Conservation (phyloP, 441 rosid species). For the Croton laevigatus region DNA sequence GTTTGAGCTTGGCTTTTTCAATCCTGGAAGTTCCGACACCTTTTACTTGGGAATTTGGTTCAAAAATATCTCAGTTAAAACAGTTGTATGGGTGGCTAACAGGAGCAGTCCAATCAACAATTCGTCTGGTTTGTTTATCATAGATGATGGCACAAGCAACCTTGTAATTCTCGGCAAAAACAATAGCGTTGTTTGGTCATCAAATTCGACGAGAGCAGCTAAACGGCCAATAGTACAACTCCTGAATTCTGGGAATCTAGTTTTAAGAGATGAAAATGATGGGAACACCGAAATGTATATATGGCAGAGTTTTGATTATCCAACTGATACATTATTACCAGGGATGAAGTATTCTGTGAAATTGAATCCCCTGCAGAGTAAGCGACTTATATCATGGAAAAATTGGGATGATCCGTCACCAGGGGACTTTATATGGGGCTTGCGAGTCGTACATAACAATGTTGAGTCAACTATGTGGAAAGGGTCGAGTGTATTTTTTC, state of each 20-base stretch:
- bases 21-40: neutral
- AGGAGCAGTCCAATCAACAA: constrained; percentile 4
- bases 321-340: no score
- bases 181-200: constrained; percentile 10
- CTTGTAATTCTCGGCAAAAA: neutral
- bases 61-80: neutral
- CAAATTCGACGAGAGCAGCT: neutral
- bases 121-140: neutral
- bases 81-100: no score
- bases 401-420: no score
- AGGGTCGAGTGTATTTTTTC: constrained; percentile 10
- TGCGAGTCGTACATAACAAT: constrained; percentile 22
- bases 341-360: no score
- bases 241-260: constrained; percentile 23
- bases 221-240: constrained; percentile 4
- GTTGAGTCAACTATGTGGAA: constrained; percentile 42
- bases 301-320: no score
- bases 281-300: neutral
- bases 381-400: no score
- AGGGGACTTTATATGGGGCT: no score
- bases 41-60: constrained; percentile 18
- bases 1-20: constrained; percentile 20
- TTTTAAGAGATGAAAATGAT: constrained; percentile 6
- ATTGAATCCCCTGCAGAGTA: no score
- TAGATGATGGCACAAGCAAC: neutral